Evolutionary conservation across 2,329 filamentous ascomycete genomes (phyloP).

Genomic region (Neoscytalidium dimidiatum): DNA sequence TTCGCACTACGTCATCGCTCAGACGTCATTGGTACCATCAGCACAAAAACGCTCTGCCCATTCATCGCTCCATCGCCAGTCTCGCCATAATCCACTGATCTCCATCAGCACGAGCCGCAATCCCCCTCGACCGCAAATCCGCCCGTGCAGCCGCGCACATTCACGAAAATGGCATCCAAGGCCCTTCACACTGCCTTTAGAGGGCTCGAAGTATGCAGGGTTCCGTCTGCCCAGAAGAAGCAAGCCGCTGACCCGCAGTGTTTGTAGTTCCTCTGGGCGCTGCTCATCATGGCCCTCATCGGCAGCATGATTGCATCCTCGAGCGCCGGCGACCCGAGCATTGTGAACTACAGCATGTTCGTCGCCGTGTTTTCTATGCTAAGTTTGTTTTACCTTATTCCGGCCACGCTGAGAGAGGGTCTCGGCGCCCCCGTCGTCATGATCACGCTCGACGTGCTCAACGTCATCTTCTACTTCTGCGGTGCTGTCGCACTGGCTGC

Average conservation of each 20-base stretch:
- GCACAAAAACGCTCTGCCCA: neutral
- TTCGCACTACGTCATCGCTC: neutral
- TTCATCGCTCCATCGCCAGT: neutral
- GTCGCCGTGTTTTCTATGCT: constrained; percentile 67
- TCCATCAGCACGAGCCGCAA: constrained; percentile 1
- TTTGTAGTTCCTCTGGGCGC: constrained; percentile 58
- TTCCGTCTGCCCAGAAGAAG: neutral
- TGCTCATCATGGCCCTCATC: constrained; percentile 62
- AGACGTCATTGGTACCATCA: constrained; percentile 9
- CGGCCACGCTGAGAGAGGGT: constrained; percentile 55
- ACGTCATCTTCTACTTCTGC: constrained; percentile 70
- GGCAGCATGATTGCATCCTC: constrained; percentile 63
- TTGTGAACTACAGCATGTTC: constrained; percentile 68
- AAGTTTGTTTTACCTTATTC: constrained; percentile 63
- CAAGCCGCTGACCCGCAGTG: constrained; percentile 15
- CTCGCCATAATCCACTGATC: neutral
- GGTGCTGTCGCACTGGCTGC: constrained; percentile 70
- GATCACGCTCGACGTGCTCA: constrained; percentile 59
- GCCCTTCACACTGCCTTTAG: constrained; percentile 43
- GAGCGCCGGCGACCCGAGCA: constrained; percentile 55
- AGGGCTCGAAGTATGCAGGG: constrained; percentile 41
- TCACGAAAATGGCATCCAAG: constrained; percentile 41
- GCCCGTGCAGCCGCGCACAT: constrained; percentile 22
- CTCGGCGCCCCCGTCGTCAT: constrained; percentile 56
- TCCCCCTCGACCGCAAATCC: constrained; percentile 6